Percentiles rank a stretch among this genome's conserved stretches.
Evolutionary conservation across 345 rosid genomes (phyloP).

Genomic region (Lagerstroemia speciosa): DNA sequence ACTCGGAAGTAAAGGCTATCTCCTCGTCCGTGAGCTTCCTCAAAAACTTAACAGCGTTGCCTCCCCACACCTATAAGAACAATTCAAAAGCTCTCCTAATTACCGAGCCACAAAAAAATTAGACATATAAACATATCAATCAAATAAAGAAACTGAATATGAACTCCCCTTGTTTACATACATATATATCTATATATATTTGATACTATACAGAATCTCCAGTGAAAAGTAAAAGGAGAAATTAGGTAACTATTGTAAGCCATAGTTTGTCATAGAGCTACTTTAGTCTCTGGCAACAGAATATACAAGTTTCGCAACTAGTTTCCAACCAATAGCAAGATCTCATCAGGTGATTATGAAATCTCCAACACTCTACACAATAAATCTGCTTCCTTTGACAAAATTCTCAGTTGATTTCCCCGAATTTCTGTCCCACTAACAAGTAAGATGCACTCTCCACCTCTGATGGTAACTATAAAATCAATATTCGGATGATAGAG

Average conservation of each 20-base stretch:
- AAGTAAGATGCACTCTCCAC: neutral
- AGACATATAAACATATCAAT: neutral
- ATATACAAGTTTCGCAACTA: neutral
- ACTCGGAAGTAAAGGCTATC: constrained; percentile 57
- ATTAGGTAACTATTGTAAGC: neutral
- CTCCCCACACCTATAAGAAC: constrained; percentile 73
- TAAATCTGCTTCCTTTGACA: neutral
- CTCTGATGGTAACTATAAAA: neutral
- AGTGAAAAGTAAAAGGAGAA: neutral
- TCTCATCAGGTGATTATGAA: neutral
- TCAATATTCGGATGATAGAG: neutral
- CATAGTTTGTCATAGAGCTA: neutral
- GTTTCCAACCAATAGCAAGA: neutral
- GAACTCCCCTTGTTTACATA: neutral
- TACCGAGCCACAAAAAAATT: neutral
- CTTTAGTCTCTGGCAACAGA: neutral
- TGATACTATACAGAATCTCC: neutral
- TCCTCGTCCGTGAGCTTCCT: constrained; percentile 75
- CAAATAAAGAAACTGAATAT: neutral
- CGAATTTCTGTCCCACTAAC: neutral
- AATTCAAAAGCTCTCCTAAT: neutral
- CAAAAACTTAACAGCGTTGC: constrained; percentile 91
- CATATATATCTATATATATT: neutral
- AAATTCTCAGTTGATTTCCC: neutral
- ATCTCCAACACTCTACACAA: neutral